Conservation (phyloP, 2,329 filamentous ascomycete species). For the Colletotrichum sidae region DNA sequence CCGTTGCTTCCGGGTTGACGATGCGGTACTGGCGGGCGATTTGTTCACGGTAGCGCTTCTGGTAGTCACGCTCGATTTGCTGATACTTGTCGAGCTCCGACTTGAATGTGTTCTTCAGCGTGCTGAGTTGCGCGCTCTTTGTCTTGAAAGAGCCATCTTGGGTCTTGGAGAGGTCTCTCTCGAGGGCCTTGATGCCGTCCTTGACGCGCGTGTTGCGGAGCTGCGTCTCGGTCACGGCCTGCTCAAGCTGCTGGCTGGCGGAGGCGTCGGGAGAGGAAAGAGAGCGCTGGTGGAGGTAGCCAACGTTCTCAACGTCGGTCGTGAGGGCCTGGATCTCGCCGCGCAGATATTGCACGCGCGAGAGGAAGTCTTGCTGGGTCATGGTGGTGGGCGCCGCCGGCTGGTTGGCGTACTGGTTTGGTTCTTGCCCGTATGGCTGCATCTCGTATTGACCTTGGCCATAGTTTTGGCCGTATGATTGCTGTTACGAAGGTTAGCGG, state of each 20-base stretch:
- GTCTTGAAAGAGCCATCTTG: constrained; percentile 68
- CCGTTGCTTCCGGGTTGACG: constrained; percentile 83
- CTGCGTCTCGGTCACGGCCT: constrained; percentile 76
- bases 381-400: constrained; percentile 50
- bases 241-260: constrained; percentile 70
- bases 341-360: constrained; percentile 74
- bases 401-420: constrained; percentile 39
- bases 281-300: constrained; percentile 77
- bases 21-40: constrained; percentile 85
- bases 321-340: constrained; percentile 75
- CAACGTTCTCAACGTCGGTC: constrained; percentile 75
- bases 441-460: constrained; percentile 63
- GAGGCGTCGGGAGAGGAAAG: constrained; percentile 72
- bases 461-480: constrained; percentile 39
- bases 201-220: constrained; percentile 80
- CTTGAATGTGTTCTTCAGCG: constrained; percentile 79
- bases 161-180: constrained; percentile 76
- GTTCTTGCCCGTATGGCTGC: constrained; percentile 60
- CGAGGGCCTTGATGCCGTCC: constrained; percentile 81
- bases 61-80: constrained; percentile 77
- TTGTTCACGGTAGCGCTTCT: constrained; percentile 78
- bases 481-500: constrained; percentile 14
- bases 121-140: constrained; percentile 77
- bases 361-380: constrained; percentile 75
- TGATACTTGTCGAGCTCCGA: constrained; percentile 77